Conservation (phyloP, 768 basidiomycete species). For the Hydnomerulius pinastri region DNA sequence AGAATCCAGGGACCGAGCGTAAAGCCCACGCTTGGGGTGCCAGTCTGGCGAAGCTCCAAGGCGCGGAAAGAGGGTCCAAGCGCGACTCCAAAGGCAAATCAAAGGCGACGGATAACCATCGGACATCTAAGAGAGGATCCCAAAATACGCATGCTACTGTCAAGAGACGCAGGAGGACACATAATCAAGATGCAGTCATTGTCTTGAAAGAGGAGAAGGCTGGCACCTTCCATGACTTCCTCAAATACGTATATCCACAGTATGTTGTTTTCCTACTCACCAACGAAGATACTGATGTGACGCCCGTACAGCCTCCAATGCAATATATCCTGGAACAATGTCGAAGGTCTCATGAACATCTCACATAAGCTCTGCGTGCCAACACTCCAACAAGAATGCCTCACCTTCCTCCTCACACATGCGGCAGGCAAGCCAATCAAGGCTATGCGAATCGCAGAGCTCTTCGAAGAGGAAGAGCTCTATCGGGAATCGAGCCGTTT, state of each 20-base stretch:
- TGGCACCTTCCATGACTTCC: slow-evolving; percentile 87
- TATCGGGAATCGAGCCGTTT: slow-evolving; percentile 91
- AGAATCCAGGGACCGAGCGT: slow-evolving; percentile 13
- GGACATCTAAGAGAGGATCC: slow-evolving; percentile 14
- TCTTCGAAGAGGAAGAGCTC: slow-evolving; percentile 87
- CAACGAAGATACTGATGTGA: slow-evolving; percentile 4
- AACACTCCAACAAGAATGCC: slow-evolving; percentile 77
- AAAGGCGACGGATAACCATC: slow-evolving; percentile 7
- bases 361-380: slow-evolving; percentile 87
- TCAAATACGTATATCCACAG: slow-evolving; percentile 94
- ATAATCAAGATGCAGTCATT: slow-evolving; percentile 78
- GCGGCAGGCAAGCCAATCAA: slow-evolving; percentile 93
- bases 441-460: slow-evolving; percentile 88
- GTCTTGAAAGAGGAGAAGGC: slow-evolving; percentile 91
- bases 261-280: slow-evolving; percentile 38
- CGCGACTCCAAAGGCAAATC: slow-evolving; percentile 27
- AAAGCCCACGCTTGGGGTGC: slow-evolving; percentile 46
- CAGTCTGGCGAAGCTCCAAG: slow-evolving; percentile 65
- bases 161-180: slow-evolving; percentile 42
- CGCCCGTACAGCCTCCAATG: slow-evolving; percentile 66
- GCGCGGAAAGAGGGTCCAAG: slow-evolving; percentile 21
- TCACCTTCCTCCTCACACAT: slow-evolving; percentile 86
- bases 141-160: slow-evolving; percentile 41
- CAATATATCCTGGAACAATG: slow-evolving; percentile 95
- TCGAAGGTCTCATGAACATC: slow-evolving; percentile 88